These are phyloP conservation scores for Pseudozyma pruni DNA, from an alignment of 1,284 basidiomycete genomes.

Conservation along the genomic window DNA sequence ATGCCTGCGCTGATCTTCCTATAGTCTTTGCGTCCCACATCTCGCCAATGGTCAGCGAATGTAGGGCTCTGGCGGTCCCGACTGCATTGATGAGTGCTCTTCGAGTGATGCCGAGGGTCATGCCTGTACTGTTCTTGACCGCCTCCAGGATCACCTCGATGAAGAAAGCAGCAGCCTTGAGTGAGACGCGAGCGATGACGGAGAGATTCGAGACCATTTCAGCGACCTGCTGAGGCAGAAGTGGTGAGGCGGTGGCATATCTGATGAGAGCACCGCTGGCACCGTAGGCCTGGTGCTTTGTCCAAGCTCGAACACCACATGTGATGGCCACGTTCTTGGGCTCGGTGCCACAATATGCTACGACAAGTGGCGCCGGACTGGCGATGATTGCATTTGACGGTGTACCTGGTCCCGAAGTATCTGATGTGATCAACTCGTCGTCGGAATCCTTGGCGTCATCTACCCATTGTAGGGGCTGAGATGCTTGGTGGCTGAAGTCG, in stretches of 20 bases:
- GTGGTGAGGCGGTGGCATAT: slow-evolving; percentile 50
- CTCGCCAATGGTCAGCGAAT: slow-evolving; percentile 44
- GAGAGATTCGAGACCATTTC: slow-evolving; percentile 55
- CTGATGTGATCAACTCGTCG: slow-evolving; percentile 21
- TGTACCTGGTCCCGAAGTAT: slow-evolving; percentile 21
- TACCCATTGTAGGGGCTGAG: slow-evolving; percentile 32
- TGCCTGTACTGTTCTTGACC: slow-evolving; percentile 49
- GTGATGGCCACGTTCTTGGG: slow-evolving; percentile 32
- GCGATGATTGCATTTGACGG: slow-evolving; percentile 11
- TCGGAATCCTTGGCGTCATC: slow-evolving; percentile 26
- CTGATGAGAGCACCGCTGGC: slow-evolving; percentile 53
- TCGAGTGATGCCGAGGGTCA: slow-evolving; percentile 54
- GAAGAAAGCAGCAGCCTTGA: slow-evolving; percentile 61
- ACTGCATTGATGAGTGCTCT: slow-evolving; percentile 58
- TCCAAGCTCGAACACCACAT: slow-evolving; percentile 44
- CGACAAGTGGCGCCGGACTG: slow-evolving; percentile 22
- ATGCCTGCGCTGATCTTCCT: slow-evolving; percentile 10
- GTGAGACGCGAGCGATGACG: slow-evolving; percentile 55
- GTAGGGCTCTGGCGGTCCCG: slow-evolving; percentile 50
- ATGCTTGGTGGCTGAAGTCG: slow-evolving; percentile 21
- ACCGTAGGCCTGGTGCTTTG: slow-evolving; percentile 41
- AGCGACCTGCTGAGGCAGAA: slow-evolving; percentile 56
- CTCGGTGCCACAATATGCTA: slow-evolving; percentile 31
- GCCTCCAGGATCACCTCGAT: slow-evolving; percentile 60
- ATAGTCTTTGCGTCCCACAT: slow-evolving; percentile 46